Evolutionary conservation across 1,284 basidiomycete species (phyloP).

Genomic region (Cutaneotrichosporon spelunceum): DNA sequence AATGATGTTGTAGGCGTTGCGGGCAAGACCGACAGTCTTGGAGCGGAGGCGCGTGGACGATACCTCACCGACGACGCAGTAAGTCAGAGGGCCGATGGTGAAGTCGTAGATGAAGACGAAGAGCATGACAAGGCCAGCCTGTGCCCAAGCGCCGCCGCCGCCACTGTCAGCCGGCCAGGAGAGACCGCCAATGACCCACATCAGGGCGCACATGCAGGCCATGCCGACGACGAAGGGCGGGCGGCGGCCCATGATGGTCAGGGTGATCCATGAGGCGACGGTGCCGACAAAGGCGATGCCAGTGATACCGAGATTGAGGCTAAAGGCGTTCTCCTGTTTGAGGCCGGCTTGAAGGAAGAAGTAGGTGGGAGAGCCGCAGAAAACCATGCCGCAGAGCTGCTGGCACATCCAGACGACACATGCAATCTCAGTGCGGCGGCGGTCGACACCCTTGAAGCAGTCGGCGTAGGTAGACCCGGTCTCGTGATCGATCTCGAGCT

Average conservation of each 20-base stretch:
- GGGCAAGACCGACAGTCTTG: conserved; percentile 54
- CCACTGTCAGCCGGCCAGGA: conserved; percentile 14
- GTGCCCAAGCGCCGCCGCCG: conserved; percentile 16
- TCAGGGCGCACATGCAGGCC: conserved; percentile 44
- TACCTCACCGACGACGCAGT: conserved; percentile 50
- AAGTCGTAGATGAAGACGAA: conserved; percentile 32
- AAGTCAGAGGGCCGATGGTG: conserved; percentile 50
- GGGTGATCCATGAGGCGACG: conserved; percentile 45
- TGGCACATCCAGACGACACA: conserved; percentile 24
- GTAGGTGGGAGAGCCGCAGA: conserved; percentile 26
- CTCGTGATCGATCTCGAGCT: conserved; percentile 30
- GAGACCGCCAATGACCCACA: conserved; percentile 52
- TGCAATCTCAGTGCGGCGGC: conserved; percentile 23
- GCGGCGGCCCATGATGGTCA: conserved; percentile 49
- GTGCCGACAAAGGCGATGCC: conserved; percentile 50
- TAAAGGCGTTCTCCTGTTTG: conserved; percentile 15
- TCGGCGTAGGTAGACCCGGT: conserved; percentile 31
- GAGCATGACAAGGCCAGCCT: conserved; percentile 27
- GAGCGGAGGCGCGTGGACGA: conserved; percentile 51
- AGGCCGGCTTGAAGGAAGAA: conserved; percentile 33
- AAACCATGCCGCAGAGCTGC: conserved; percentile 27
- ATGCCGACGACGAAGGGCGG: conserved; percentile 54
- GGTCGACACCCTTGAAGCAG: conserved; percentile 34
- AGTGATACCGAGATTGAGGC: conserved; percentile 45
- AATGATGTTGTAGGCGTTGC: conserved; percentile 52